These are phyloP conservation scores for Candida vaughaniae DNA, from an alignment of 805 yeast species.

Conservation along the genomic window DNA sequence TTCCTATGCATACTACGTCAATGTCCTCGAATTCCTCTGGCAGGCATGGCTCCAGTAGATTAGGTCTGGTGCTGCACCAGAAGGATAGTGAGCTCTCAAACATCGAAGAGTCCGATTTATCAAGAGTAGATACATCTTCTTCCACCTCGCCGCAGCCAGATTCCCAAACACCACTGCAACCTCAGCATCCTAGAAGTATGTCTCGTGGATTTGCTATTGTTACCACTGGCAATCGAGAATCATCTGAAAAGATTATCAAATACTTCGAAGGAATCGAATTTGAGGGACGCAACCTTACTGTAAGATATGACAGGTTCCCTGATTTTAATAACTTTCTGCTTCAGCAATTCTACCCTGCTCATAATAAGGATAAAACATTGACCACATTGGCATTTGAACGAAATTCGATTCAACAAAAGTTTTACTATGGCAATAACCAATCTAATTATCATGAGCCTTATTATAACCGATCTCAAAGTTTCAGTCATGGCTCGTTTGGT, in stretches of 20 bases:
- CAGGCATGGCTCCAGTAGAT: neutral
- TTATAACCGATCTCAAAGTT: neutral
- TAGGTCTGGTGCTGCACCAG: neutral
- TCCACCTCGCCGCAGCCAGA: neutral
- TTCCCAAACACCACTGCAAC: neutral
- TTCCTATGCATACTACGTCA: constrained; percentile 34
- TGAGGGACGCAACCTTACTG: constrained; percentile 60
- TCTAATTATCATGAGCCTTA: neutral
- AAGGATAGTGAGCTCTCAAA: neutral
- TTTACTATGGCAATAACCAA: constrained; percentile 22
- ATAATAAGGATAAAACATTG: constrained; percentile 13
- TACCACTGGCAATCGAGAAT: constrained; percentile 44
- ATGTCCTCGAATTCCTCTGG: neutral
- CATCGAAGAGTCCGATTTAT: neutral
- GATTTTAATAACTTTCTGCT: constrained; percentile 31
- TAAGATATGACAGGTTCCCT: constrained; percentile 58
- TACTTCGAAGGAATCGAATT: constrained; percentile 52
- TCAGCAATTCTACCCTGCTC: constrained; percentile 19
- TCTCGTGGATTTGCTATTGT: constrained; percentile 68
- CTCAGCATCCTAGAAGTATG: constrained; percentile 4
- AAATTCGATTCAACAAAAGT: constrained; percentile 30
- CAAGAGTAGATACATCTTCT: neutral
- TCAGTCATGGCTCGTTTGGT: neutral
- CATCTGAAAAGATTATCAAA: constrained; percentile 49
- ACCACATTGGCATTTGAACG: constrained; percentile 31